Percentiles rank a stretch among this genome's conserved stretches.
phyloP scores from a whole-genome alignment of 2,329 filamentous ascomycete species.

The Ramularia endophylla region DNA sequence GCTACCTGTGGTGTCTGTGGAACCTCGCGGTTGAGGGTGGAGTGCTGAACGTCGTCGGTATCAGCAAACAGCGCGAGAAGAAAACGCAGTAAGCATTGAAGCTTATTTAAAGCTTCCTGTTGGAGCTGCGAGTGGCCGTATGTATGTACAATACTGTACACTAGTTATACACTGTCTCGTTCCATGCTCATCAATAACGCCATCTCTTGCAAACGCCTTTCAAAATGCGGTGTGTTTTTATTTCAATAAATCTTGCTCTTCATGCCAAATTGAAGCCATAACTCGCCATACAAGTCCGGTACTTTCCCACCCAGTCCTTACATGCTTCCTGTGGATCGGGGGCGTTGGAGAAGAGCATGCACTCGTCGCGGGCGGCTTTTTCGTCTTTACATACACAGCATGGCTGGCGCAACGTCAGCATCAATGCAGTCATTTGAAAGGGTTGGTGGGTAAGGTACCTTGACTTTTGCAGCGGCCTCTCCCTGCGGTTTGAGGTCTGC shows the following conservation, averaged over 20 bases:
- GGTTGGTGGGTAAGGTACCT: constrained; percentile 28
- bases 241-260: background rate
- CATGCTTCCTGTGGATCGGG: constrained; percentile 80
- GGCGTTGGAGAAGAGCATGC: constrained; percentile 93
- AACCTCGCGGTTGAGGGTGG: constrained; percentile 58
- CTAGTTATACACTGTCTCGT: constrained; percentile 3
- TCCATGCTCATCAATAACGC: background rate
- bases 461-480: constrained; percentile 38
- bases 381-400: constrained; percentile 98
- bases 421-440: background rate
- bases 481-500: constrained; percentile 38
- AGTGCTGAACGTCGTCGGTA: constrained; percentile 21
- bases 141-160: constrained; percentile 9
- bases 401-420: constrained; percentile 51
- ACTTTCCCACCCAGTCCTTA: constrained; percentile 73
- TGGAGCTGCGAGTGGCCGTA: background rate
- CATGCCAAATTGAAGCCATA: constrained; percentile 69
- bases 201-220: constrained; percentile 1
- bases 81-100: constrained; percentile 33
- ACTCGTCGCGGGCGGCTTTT: constrained; percentile 89
- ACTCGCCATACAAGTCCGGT: constrained; percentile 85
- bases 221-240: background rate
- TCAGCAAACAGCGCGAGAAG: constrained; percentile 26
- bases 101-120: background rate
- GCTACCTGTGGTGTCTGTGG: constrained; percentile 87